Base-by-base conservation (phyloP, 164 flowering plant genomes). In the Vitis labrusca region DNA sequence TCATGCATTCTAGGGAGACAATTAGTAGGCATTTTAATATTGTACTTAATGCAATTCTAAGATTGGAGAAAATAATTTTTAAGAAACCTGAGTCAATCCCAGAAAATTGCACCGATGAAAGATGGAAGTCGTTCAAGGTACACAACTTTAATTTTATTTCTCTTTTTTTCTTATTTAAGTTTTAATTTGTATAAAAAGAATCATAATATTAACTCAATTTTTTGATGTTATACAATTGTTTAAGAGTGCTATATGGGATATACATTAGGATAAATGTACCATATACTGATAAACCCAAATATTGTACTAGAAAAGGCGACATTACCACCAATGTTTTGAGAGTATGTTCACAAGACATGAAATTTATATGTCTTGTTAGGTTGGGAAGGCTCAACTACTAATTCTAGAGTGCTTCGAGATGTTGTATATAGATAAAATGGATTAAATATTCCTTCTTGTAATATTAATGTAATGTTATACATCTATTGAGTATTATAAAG, bases 61-160 rank as follows among this genome's bases (percentile, higher is more conserved):
- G 51, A 19, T 19, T 53, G 11, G 27, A 73, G 1, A n/a, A 14
- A 1, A 8, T 1, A 8, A n/a, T 68, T 11, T 12, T 68, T 1
- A 70, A 59, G 52, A 59, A 44, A 14, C 2, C 3, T 10, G 8
- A 12, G 63, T 11, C 70, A 50, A 16, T 70, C 3, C 49, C 16
- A 17, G 68, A 52, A 13, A 59, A 64, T 47, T 75, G 55, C 8
- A 75, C 27, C 0, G 66, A 70, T 70, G 53, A 11, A n/a, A 65
- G 32, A 10, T 75, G 66, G 65, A 70, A 75, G 61, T 74, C 64
- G 64, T 74, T 74, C 37, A 74, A 75, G 66, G 69, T 64, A 71
- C 9, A 2, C 10, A 1, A 44, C 49, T 27, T 30, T 12, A 0
- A 9, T 50, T 50, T 50, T 50, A 1, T 9, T 50, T 50, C 1